Evolutionary conservation across 2,329 filamentous ascomycete species (phyloP), one percentile per base, ranked within the genome.

Genomic region (Arthrobotrys entomopaga): DNA sequence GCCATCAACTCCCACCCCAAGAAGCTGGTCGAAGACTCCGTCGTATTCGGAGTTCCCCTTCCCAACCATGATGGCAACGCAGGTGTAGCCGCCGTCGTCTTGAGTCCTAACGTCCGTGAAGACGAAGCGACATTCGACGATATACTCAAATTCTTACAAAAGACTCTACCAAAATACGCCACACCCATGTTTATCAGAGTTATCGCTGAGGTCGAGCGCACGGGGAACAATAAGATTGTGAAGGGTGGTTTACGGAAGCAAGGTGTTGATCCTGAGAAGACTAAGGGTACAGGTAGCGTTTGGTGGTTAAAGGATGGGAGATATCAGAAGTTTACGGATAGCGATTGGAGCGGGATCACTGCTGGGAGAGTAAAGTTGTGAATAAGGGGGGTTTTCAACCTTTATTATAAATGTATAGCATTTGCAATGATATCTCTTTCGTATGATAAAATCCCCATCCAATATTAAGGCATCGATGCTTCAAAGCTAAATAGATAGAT

Each of bases 201-300:
- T 4, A 85, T 89, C 6, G 84, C 82, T 24, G 85, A 86, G 24
- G 82, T 86, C 52, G 81, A 82, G 48, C 56, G 66, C 0, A 96
- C 93, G 3, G 92, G 92, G 0, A 97, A 92, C 54, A 91, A 92
- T 79, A 97, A 97, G 84, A 91, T 96, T 83, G 90, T 93, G 82
- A 97, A 97, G 82, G 87, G 90, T 76, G 82, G 83, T 0, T 80
- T 96, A 76, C 84, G 91, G n/a, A 84, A 85, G 1, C 86, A 93
- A 76, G 92, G 93, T 0, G 91, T 94, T 0, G 87, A 91, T 78
- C 90, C 90, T 0, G 81, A 79, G 2, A 86, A 86, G 78, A 83
- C 60, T 2, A 59, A 24, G 11, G 0, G 80, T 81, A 49, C 61
- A 11, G 86, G 87, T 22, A 80, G 82, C 42, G 40, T 90, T 52